phyloP scores from a whole-genome alignment of 768 basidiomycete species.

The Vararia minispora region DNA sequence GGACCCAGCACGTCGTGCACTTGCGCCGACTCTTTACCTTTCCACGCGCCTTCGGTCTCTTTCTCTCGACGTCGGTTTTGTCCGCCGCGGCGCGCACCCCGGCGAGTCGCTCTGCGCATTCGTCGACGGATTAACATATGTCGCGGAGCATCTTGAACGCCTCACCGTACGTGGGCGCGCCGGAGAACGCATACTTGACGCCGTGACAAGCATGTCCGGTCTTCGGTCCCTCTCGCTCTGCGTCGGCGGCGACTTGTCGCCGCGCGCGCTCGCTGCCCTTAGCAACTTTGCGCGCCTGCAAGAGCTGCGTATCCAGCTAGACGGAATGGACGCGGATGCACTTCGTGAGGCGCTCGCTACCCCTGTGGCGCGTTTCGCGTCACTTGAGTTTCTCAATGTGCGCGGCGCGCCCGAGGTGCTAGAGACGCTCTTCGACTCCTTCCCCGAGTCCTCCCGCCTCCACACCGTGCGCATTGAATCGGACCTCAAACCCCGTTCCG shows the following conservation, averaged over 20 bases:
- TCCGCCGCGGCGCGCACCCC: constrained; percentile 1
- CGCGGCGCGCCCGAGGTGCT: constrained; percentile 8
- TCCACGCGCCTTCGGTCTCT: constrained; percentile 6
- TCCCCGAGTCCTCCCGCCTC: constrained; percentile 4
- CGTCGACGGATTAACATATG: constrained; percentile 9
- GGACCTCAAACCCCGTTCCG: constrained; percentile 13
- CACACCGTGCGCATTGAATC: constrained; percentile 11
- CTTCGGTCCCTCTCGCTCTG: constrained; percentile 12
- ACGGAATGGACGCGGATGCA: constrained; percentile 5
- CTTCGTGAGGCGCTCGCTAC: constrained; percentile 6
- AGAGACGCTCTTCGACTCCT: constrained; percentile 7
- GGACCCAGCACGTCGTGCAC: constrained; percentile 9
- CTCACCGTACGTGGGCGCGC: constrained; percentile 12
- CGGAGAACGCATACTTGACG: constrained; percentile 7
- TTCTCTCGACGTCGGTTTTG: constrained; percentile 11
- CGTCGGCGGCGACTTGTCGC: constrained; percentile 9
- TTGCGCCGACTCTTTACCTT: constrained; percentile 10
- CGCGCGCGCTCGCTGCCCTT: constrained; percentile 12
- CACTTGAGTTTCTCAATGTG: constrained; percentile 10
- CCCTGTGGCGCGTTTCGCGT: constrained; percentile 6
- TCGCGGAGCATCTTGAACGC: constrained; percentile 7
- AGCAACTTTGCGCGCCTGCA: constrained; percentile 9
- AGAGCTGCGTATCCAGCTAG: constrained; percentile 12
- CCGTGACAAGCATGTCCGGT: constrained; percentile 8
- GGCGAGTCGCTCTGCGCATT: constrained; percentile 7